Evolutionary conservation across 208 protist species (phyloP).

Genomic region (Herpetomonas tarakana): DNA sequence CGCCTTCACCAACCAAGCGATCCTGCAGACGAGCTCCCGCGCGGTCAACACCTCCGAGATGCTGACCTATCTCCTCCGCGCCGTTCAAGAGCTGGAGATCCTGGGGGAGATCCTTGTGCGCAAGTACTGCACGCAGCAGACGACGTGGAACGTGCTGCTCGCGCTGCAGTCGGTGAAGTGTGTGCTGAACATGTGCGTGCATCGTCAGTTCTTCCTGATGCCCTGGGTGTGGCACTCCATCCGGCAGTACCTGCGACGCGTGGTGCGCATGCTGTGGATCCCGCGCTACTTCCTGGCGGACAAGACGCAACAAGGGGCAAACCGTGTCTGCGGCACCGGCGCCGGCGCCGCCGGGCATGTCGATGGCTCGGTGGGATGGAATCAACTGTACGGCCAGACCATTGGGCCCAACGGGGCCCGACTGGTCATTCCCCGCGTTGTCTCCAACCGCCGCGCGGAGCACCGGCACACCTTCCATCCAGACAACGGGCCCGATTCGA

Average conservation of each 20-base stretch:
- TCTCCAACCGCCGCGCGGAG: constrained; percentile 25
- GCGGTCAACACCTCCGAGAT: constrained; percentile 33
- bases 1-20: constrained; percentile 44
- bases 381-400: constrained; percentile 13
- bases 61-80: constrained; percentile 28
- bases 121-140: constrained; percentile 42
- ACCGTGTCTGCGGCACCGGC: constrained; percentile 3
- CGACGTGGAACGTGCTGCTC: constrained; percentile 60
- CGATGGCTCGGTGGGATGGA: constrained; percentile 3
- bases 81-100: constrained; percentile 51
- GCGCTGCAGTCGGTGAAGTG: constrained; percentile 63
- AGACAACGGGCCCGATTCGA: background rate
- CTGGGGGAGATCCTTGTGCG: constrained; percentile 56
- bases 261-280: constrained; percentile 6
- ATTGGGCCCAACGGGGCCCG: constrained; percentile 30
- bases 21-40: constrained; percentile 34
- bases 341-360: constrained; percentile 1
- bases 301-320: constrained; percentile 10
- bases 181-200: constrained; percentile 48
- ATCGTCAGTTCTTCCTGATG: constrained; percentile 64
- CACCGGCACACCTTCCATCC: constrained; percentile 16
- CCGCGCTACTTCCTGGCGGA: constrained; percentile 13
- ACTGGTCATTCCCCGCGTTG: constrained; percentile 77
- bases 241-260: constrained; percentile 28
- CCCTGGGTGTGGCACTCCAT: constrained; percentile 64